These are phyloP conservation scores for Beauveria bassiana DNA, from an alignment of 2,329 filamentous ascomycete genomes.

Conservation along the genomic window DNA sequence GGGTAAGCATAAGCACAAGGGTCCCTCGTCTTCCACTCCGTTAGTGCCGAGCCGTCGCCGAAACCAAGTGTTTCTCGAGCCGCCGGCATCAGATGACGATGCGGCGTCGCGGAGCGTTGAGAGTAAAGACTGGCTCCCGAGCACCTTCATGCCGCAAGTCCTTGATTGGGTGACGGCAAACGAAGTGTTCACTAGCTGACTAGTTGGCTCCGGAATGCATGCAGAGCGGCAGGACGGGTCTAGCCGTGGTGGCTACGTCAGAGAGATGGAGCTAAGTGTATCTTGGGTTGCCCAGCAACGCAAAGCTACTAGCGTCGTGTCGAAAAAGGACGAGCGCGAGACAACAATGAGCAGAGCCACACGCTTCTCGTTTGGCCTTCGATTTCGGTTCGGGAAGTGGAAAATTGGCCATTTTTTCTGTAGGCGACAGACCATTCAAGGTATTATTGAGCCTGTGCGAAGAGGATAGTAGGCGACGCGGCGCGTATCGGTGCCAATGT, in stretches of 20 bases:
- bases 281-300: constrained; percentile 4
- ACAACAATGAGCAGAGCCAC: not conserved
- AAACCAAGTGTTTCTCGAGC: too few relatives aligned
- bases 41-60: too few relatives aligned
- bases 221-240: constrained; percentile 4
- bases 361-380: not conserved
- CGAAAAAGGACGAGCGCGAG: not conserved
- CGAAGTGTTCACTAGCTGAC: not conserved
- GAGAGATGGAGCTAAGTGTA: not conserved
- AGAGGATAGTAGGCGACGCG: too few relatives aligned
- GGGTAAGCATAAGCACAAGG: too few relatives aligned
- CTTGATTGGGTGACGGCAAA: not conserved
- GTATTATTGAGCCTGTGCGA: not conserved
- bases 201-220: not conserved
- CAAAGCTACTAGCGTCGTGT: not conserved
- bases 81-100: too few relatives aligned
- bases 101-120: not conserved
- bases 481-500: not conserved
- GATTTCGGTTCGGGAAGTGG: too few relatives aligned
- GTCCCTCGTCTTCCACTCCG: too few relatives aligned
- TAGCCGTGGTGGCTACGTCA: constrained; percentile 5
- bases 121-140: not conserved
- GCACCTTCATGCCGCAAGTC: not conserved
- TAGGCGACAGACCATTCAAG: not conserved
- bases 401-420: not conserved